These are phyloP conservation scores for Tricholoma sp. DNA, from an alignment of 768 basidiomycete genomes.

Conservation along the genomic window DNA sequence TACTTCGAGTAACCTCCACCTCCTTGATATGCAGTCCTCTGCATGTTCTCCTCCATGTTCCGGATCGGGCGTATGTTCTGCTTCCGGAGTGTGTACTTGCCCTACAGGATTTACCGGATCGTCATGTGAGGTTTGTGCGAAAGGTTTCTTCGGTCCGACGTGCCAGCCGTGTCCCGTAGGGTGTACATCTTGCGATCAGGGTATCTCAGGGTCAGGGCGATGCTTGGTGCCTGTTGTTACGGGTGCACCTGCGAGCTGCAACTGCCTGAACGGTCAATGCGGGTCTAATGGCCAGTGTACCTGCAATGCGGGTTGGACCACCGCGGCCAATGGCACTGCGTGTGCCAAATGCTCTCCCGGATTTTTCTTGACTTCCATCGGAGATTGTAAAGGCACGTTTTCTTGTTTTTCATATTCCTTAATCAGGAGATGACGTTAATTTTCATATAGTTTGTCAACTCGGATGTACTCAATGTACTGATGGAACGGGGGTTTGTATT, in stretches of 20 bases:
- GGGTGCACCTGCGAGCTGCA: slow-evolving; percentile 63
- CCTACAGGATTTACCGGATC: slow-evolving; percentile 70
- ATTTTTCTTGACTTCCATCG: slow-evolving; percentile 66
- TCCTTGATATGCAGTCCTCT: slow-evolving; percentile 69
- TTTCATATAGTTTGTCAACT: slow-evolving; percentile 55
- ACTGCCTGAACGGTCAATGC: slow-evolving; percentile 81
- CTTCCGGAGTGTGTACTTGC: slow-evolving; percentile 69
- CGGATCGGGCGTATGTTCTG: slow-evolving; percentile 64
- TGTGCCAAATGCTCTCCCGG: slow-evolving; percentile 73
- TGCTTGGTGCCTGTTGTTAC: slow-evolving; percentile 52
- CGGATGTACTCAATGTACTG: slow-evolving; percentile 68
- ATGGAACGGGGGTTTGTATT: slow-evolving; percentile 64
- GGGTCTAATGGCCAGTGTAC: slow-evolving; percentile 61
- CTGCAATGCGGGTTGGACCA: slow-evolving; percentile 76
- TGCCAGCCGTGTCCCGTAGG: slow-evolving; percentile 68
- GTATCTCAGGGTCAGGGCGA: slow-evolving; percentile 69
- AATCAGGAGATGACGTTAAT: slow-evolving; percentile 4
- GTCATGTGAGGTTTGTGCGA: slow-evolving; percentile 73
- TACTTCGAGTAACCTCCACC: slow-evolving; percentile 42
- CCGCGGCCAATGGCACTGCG: slow-evolving; percentile 63
- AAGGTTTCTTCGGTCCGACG: slow-evolving; percentile 69
- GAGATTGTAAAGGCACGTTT: slow-evolving; percentile 65
- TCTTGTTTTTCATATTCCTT: background rate
- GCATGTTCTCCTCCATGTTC: slow-evolving; percentile 76
- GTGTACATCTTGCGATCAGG: slow-evolving; percentile 73